Percentiles rank a stretch among this genome's conserved stretches.
phyloP scores from a whole-genome alignment of 495 filamentous ascomycete species.

The Aspergillus funiculosus region DNA sequence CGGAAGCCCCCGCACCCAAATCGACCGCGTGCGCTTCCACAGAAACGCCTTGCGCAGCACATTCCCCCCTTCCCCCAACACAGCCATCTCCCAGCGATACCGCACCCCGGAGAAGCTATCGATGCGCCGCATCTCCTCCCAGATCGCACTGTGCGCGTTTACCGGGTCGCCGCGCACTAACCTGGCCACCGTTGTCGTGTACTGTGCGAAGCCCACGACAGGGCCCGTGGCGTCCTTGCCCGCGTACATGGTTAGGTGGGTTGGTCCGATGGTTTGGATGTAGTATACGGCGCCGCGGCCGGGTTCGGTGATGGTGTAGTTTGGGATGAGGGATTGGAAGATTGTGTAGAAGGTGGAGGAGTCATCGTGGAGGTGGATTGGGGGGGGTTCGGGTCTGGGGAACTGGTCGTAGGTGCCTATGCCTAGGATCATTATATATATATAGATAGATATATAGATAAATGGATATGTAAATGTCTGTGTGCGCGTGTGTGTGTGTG shows the following conservation, averaged over 20 bases:
- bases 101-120: background rate
- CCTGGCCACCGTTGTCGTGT: background rate
- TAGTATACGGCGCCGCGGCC: background rate
- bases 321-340: constrained; percentile 1
- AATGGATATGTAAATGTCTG: too few relatives aligned
- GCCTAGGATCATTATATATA: too few relatives aligned
- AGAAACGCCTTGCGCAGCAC: background rate
- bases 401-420: too few relatives aligned
- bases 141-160: constrained; percentile 1
- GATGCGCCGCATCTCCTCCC: background rate
- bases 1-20: background rate
- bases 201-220: background rate
- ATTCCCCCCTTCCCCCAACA: background rate
- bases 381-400: too few relatives aligned
- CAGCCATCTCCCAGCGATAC: constrained; percentile 3
- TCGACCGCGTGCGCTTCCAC: background rate
- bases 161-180: background rate
- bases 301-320: background rate
- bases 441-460: too few relatives aligned
- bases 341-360: constrained; percentile 3
- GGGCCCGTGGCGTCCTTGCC: background rate
- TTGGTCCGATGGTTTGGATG: background rate
- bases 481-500: too few relatives aligned
- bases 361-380: background rate
- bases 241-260: background rate